Percentiles rank a stretch among this genome's conserved stretches.
These are phyloP conservation scores for Lactarius hengduanensis DNA, from an alignment of 768 basidiomycete genomes.

Conservation along the genomic window DNA sequence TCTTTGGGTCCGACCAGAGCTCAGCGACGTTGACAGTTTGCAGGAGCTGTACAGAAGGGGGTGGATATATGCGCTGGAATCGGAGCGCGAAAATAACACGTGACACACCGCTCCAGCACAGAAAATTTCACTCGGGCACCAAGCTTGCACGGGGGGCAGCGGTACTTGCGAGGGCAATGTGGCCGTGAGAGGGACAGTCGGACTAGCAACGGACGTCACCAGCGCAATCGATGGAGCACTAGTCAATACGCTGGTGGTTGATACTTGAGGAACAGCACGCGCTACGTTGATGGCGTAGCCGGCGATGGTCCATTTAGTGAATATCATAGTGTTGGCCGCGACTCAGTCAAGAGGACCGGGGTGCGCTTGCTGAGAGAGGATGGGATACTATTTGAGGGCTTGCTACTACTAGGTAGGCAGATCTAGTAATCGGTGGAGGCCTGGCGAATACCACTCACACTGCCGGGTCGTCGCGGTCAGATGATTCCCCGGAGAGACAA, in stretches of 20 bases:
- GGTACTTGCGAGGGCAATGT: constrained; percentile 63
- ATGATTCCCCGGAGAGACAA: not conserved
- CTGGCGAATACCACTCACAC: not conserved
- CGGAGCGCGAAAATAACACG: not conserved
- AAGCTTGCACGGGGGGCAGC: constrained; percentile 66
- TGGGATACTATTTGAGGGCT: not conserved
- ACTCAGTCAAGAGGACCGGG: not conserved
- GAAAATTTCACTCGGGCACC: constrained; percentile 79
- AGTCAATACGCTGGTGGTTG: constrained; percentile 22
- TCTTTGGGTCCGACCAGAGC: constrained; percentile 79
- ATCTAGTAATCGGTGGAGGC: not conserved
- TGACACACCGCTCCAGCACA: constrained; percentile 69
- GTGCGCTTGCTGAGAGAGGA: not conserved
- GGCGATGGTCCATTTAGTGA: constrained; percentile 31
- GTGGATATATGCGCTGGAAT: constrained; percentile 9
- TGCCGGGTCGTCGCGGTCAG: not conserved
- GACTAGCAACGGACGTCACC: constrained; percentile 62
- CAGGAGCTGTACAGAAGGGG: constrained; percentile 49
- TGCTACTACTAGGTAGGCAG: no score
- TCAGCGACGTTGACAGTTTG: constrained; percentile 83
- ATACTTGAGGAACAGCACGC: constrained; percentile 22
- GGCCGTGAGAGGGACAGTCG: constrained; percentile 52
- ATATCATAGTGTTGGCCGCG: constrained; percentile 34
- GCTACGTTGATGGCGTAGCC: constrained; percentile 9
- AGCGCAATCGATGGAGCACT: constrained; percentile 42